A percentile compares a stretch with the other conserved stretches of the same genome.
Evolutionary conservation across 148 eudicot genomes (phyloP).

Genomic region (Polygonum aviculare): DNA sequence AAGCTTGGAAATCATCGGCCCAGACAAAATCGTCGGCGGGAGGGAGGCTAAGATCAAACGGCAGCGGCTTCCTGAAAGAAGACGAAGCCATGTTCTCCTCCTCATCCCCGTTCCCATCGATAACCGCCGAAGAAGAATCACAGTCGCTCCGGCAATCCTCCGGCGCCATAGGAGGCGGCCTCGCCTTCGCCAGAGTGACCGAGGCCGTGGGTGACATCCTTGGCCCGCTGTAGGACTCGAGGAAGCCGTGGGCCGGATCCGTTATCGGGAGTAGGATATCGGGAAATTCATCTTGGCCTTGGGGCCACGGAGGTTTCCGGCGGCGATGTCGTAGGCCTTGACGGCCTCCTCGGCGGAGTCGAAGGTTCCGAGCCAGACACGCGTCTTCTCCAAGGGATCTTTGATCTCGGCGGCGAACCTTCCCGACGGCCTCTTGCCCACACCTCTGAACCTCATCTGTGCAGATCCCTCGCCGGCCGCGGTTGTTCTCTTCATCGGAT

Average conservation of each 20-base stretch:
- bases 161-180: constrained; percentile 19
- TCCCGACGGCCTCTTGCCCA: constrained; percentile 68
- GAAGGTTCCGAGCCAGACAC: constrained; percentile 80
- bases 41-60: constrained; percentile 39
- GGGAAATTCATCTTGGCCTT: constrained; percentile 79
- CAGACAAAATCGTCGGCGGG: constrained; percentile 22
- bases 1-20: constrained; percentile 23
- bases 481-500: too few relatives aligned
- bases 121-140: constrained; percentile 44
- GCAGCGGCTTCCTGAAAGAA: constrained; percentile 20
- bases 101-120: constrained; percentile 29
- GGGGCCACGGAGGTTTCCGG: constrained; percentile 44
- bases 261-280: constrained; percentile 1
- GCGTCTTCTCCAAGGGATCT: constrained; percentile 62
- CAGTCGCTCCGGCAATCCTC: constrained; percentile 43
- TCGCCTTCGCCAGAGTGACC: constrained; percentile 9
- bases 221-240: constrained; percentile 53
- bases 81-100: constrained; percentile 25
- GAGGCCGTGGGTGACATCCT: constrained; percentile 11
- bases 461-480: constrained; percentile 23
- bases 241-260: constrained; percentile 35
- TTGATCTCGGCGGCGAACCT: constrained; percentile 71
- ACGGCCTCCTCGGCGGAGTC: constrained; percentile 70
- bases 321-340: constrained; percentile 63
- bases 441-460: constrained; percentile 46